Conservation (phyloP, 257 asterid species). For the Sherardia arvensis region DNA sequence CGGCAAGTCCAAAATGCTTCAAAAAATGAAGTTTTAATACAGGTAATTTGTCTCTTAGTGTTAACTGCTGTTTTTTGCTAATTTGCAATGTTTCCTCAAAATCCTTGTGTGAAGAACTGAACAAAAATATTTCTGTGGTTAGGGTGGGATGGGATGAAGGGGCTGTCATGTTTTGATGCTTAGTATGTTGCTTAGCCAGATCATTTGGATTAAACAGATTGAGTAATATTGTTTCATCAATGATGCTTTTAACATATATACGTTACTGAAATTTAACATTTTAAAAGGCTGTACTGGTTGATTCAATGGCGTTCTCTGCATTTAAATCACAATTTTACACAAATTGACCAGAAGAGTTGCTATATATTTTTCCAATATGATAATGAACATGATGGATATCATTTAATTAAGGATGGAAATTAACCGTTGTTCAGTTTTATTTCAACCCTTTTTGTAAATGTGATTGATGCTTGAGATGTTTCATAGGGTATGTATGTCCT, state of each 20-base stretch:
- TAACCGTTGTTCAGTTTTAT: not conserved
- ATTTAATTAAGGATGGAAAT: not conserved
- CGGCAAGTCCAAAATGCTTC: conserved; percentile 50
- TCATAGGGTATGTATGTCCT: conserved; percentile 69
- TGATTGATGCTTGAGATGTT: not conserved
- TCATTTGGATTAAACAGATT: not conserved
- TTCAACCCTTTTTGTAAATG: not conserved
- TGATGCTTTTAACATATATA: not conserved
- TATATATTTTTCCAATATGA: not conserved
- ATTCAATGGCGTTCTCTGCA: not conserved
- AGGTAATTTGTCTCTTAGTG: conserved; percentile 34
- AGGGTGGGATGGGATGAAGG: not conserved
- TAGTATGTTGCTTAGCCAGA: not conserved
- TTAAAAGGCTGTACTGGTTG: not conserved
- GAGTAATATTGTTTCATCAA: not conserved
- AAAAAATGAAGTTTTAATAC: conserved; percentile 62
- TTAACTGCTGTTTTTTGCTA: conserved; percentile 2
- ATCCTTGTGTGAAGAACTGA: not conserved
- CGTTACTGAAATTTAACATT: not conserved
- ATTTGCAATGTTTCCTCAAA: not conserved
- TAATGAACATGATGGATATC: not conserved
- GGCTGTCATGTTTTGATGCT: not conserved
- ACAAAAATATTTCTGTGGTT: not conserved
- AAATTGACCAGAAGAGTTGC: not conserved
- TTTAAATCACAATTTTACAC: not conserved